Evolutionary conservation across 768 basidiomycete genomes (phyloP), one percentile per base, ranked within the genome.

Genomic region (Panaeolus cyanescens): DNA sequence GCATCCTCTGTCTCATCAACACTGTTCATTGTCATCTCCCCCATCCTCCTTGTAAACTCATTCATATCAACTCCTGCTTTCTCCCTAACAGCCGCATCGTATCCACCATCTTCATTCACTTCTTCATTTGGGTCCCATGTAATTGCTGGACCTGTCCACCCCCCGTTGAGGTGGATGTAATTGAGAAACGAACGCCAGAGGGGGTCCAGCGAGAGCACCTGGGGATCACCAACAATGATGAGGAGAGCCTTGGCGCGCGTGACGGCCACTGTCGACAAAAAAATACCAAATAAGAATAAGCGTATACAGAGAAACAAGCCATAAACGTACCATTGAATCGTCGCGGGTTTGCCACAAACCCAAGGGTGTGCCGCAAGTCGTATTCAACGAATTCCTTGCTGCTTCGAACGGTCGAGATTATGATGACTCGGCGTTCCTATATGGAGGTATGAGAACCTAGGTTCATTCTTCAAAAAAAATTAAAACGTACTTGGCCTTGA

Each of bases 141-240:
- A 34, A 84, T 82, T 5, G 72, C 70, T 3, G 75, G 75, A 2
- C 86, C 86, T 32, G 70, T 76, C 84, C 86, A 89, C 1, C 86
- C 88, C 5, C 80, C 80, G 17, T 81, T 78, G 20, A 65, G 55
- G 63, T 84, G 70, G 22, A 88, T 70, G 63, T 84, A 87, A 58
- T 86, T 87, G 45, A 89, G 68, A 74, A 88, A 88, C 0, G 74
- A 70, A 2, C 86, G 73, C 88, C 88, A 88, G 2, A 88, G 72
- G 0, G 87, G 86, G 62, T 89, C 87, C 1, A 88, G 76, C 3
- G 82, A 82, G 1, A 89, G 74, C 3, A 88, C 84, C 5, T 75
- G 69, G 0, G 86, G 85, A 62, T 89, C 83, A 5, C 88, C 87
- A 31, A 89, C 68, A 56, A 89, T 74, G 67, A 89, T 80, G 6